These are phyloP conservation scores for Aureobasidium sp. DNA, from an alignment of 2,329 filamentous ascomycete genomes.

Conservation along the genomic window DNA sequence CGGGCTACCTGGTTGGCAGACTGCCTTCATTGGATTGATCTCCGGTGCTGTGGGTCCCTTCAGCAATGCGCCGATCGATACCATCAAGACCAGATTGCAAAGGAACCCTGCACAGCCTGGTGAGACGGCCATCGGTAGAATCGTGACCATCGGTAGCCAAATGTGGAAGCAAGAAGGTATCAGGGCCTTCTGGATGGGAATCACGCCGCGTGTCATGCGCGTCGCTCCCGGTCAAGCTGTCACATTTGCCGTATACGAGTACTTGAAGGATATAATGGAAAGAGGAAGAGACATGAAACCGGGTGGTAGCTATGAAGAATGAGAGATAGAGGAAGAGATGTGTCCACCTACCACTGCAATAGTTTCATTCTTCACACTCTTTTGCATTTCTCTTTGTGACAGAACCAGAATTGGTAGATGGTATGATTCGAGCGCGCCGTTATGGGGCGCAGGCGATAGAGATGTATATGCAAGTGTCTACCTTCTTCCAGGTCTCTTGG, in stretches of 20 bases:
- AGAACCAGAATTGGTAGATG: background rate
- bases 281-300: slow-evolving; percentile 40
- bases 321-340: slow-evolving; percentile 17
- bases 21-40: slow-evolving; percentile 81
- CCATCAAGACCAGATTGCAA: slow-evolving; percentile 95
- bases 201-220: slow-evolving; percentile 94
- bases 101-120: slow-evolving; percentile 74
- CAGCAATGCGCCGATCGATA: slow-evolving; percentile 96
- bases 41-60: slow-evolving; percentile 92
- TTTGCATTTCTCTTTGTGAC: background rate
- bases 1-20: slow-evolving; percentile 80
- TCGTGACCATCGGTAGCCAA: slow-evolving; percentile 61
- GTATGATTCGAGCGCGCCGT: background rate
- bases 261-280: slow-evolving; percentile 44
- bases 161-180: slow-evolving; percentile 78
- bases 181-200: slow-evolving; percentile 97
- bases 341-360: background rate
- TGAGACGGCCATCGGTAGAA: slow-evolving; percentile 71
- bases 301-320: slow-evolving; percentile 45
- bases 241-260: slow-evolving; percentile 56
- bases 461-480: slow-evolving; percentile 20
- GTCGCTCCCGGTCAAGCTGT: slow-evolving; percentile 91
- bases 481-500: slow-evolving; percentile 67
- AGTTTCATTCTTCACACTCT: background rate
- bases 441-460: background rate